A percentile compares a stretch with the other conserved stretches of the same genome.
Evolutionary conservation across 305 asterid genomes (phyloP).

Genomic region (Solanum hybrid): DNA sequence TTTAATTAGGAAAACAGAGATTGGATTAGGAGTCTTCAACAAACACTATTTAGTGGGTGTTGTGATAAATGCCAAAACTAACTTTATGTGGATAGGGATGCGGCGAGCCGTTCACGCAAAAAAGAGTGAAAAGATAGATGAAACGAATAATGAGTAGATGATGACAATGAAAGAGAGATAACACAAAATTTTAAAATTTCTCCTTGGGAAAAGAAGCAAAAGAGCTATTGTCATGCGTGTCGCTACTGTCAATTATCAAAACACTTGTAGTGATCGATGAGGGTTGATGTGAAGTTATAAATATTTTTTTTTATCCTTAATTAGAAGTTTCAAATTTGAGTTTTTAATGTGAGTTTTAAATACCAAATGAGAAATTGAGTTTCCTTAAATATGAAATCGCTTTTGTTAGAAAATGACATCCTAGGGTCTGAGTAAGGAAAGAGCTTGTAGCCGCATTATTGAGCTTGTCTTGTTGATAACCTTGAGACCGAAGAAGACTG

Average conservation of each 20-base stretch:
- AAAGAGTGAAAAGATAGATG: neutral
- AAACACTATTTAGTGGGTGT: neutral
- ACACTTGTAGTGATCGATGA: neutral
- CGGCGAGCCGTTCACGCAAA: conserved; percentile 1
- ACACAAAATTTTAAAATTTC: neutral
- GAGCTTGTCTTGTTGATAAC: neutral
- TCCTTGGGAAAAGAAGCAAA: neutral
- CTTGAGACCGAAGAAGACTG: neutral
- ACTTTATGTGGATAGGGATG: neutral
- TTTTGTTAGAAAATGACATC: neutral
- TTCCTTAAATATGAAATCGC: too few relatives aligned
- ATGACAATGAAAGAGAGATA: conserved; percentile 1
- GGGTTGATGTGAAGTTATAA: neutral
- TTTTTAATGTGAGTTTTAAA: too few relatives aligned
- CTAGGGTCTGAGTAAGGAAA: neutral
- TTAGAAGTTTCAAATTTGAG: neutral
- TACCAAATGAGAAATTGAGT: neutral
- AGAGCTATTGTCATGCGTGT: neutral
- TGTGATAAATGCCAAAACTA: neutral
- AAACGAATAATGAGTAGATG: conserved; percentile 3
- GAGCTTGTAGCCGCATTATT: neutral
- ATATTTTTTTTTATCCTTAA: too few relatives aligned
- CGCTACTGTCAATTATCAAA: neutral
- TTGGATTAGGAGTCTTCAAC: neutral
- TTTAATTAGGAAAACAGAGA: neutral